A percentile compares a stretch with the other conserved stretches of the same genome.
Evolutionary conservation across 495 filamentous ascomycete species (phyloP).

Genomic region (Penicillium crystallinum): DNA sequence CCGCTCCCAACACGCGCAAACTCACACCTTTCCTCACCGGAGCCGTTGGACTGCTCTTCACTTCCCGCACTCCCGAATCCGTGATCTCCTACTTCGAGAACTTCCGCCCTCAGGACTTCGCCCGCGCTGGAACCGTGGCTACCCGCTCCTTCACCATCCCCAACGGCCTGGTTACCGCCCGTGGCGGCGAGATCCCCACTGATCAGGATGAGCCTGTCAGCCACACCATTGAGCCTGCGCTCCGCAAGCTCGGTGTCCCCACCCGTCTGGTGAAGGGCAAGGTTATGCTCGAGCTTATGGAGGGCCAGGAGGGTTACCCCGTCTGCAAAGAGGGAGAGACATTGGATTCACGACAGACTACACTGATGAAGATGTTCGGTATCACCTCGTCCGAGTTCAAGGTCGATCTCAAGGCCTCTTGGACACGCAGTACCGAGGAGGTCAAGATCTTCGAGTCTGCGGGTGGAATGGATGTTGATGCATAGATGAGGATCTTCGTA

Average conservation of each 20-base stretch:
- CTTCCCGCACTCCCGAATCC: conserved; percentile 58
- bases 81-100: conserved; percentile 63
- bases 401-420: conserved; percentile 65
- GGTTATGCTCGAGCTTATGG: conserved; percentile 72
- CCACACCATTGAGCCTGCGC: conserved; percentile 80
- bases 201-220: conserved; percentile 81
- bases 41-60: conserved; percentile 87
- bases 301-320: conserved; percentile 59
- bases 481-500: conserved; percentile 18
- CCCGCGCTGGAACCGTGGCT: conserved; percentile 75
- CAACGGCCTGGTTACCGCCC: conserved; percentile 67
- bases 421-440: conserved; percentile 38
- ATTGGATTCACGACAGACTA: conserved; percentile 83
- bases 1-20: conserved; percentile 63
- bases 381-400: conserved; percentile 83
- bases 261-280: conserved; percentile 82
- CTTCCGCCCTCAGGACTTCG: conserved; percentile 72
- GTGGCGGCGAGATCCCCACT: conserved; percentile 67
- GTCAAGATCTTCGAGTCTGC: conserved; percentile 38
- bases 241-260: conserved; percentile 82
- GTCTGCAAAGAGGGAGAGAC: conserved; percentile 79
- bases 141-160: conserved; percentile 72
- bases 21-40: conserved; percentile 71
- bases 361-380: conserved; percentile 89
- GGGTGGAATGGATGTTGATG: conserved; percentile 40